Conservation (phyloP, 495 filamentous ascomycete species). For the Amniculicola lignicola region DNA sequence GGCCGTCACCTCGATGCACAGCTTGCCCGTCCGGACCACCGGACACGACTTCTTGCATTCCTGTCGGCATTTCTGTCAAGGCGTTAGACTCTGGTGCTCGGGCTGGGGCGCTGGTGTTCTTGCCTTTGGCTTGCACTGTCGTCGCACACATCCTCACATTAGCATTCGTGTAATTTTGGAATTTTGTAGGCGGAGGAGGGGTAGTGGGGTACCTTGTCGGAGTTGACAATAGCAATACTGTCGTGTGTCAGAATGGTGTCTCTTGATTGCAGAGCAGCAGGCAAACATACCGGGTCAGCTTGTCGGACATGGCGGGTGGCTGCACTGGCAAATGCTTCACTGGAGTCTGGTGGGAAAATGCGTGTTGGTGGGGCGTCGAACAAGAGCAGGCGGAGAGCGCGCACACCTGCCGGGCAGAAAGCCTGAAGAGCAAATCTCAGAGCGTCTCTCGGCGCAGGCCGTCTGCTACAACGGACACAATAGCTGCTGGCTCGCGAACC, state of each 20-base stretch:
- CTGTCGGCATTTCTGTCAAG: constrained; percentile 79
- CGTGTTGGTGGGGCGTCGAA: no score
- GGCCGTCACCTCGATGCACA: constrained; percentile 89
- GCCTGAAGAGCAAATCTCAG: no score
- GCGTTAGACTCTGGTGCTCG: constrained; percentile 14
- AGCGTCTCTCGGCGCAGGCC: no score
- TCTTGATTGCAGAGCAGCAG: neutral
- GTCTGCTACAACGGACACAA: no score
- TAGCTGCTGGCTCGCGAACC: no score
- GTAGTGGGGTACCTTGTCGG: constrained; percentile 74
- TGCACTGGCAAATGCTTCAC: neutral
- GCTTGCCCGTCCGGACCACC: constrained; percentile 95
- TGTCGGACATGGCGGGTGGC: constrained; percentile 66
- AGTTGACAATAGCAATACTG: constrained; percentile 96
- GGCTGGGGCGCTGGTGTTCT: constrained; percentile 11
- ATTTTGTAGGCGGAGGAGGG: constrained; percentile 38
- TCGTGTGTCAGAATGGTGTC: constrained; percentile 11
- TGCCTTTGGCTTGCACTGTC: constrained; percentile 93
- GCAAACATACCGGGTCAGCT: constrained; percentile 65
- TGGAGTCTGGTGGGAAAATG: neutral
- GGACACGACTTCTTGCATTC: constrained; percentile 99
- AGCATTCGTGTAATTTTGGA: constrained; percentile 13
- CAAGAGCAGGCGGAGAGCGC: no score
- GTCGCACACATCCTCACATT: constrained; percentile 18
- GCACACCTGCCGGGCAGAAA: no score